Percentiles rank a stretch among this genome's conserved stretches.
These are phyloP conservation scores for Aureobasidium sp. DNA, from an alignment of 2,329 filamentous ascomycete species.

Conservation along the genomic window DNA sequence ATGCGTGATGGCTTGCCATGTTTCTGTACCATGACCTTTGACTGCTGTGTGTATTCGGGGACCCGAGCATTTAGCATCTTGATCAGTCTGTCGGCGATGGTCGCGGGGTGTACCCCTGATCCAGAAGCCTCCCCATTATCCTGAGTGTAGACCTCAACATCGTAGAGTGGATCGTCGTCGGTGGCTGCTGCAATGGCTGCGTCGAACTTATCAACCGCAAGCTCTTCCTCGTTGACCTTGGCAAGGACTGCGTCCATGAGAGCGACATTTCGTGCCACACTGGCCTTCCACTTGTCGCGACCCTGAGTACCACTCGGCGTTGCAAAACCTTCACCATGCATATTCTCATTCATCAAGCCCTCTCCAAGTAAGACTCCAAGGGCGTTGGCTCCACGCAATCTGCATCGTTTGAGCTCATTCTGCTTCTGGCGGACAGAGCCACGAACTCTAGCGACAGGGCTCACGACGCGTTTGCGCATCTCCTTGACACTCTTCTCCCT, in stretches of 20 bases:
- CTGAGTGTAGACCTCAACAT: constrained; percentile 31
- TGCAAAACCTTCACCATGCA: constrained; percentile 26
- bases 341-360: constrained; percentile 54
- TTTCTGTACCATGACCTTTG: constrained; percentile 47
- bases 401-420: constrained; percentile 59
- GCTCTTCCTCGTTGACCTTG: constrained; percentile 57
- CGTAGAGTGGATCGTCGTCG: constrained; percentile 41
- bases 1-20: constrained; percentile 69
- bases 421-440: constrained; percentile 70
- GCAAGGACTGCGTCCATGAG: constrained; percentile 79
- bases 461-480: constrained; percentile 63
- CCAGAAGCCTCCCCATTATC: constrained; percentile 22
- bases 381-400: constrained; percentile 75
- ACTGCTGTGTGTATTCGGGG: constrained; percentile 55
- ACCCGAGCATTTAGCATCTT: constrained; percentile 61
- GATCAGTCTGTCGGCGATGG: constrained; percentile 59
- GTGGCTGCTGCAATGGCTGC: constrained; percentile 49
- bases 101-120: constrained; percentile 33
- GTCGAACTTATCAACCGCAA: constrained; percentile 47
- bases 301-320: constrained; percentile 22
- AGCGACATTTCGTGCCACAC: constrained; percentile 70
- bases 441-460: constrained; percentile 67
- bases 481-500: constrained; percentile 62
- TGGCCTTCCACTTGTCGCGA: constrained; percentile 56
- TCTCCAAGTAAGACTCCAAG: constrained; percentile 83